These are phyloP conservation scores for Pharus latifolius DNA, from an alignment of 176 grass and related monocot genomes.

Conservation along the genomic window DNA sequence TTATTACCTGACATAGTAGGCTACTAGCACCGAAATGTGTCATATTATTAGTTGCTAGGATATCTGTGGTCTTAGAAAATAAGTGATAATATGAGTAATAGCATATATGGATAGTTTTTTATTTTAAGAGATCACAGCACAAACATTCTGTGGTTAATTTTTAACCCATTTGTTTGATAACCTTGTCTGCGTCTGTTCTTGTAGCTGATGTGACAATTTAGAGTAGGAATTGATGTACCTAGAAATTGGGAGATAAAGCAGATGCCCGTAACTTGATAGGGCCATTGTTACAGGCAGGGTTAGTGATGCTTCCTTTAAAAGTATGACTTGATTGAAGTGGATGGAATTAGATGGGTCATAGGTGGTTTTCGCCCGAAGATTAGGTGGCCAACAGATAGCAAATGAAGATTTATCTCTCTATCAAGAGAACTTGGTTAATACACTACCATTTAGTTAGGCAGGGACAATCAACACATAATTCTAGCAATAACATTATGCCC, in stretches of 20 bases:
- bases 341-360: background rate
- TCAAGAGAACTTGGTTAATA: constrained; percentile 4
- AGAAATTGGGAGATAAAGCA: background rate
- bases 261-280: background rate
- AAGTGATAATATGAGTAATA: background rate
- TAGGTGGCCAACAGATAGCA: background rate
- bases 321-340: constrained; percentile 9
- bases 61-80: background rate
- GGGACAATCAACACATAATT: background rate
- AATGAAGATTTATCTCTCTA: background rate
- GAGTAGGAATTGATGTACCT: background rate
- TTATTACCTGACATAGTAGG: background rate
- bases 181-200: background rate
- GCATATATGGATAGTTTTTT: background rate
- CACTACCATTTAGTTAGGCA: background rate
- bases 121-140: background rate
- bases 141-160: too few relatives aligned
- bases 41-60: background rate
- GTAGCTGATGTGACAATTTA: background rate
- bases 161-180: background rate
- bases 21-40: background rate
- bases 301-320: background rate
- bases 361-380: constrained; percentile 6
- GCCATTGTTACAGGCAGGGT: background rate
- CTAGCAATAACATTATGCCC: background rate